phyloP scores from a whole-genome alignment of 2,329 filamentous ascomycete species.

The Aspergillus sergii region DNA sequence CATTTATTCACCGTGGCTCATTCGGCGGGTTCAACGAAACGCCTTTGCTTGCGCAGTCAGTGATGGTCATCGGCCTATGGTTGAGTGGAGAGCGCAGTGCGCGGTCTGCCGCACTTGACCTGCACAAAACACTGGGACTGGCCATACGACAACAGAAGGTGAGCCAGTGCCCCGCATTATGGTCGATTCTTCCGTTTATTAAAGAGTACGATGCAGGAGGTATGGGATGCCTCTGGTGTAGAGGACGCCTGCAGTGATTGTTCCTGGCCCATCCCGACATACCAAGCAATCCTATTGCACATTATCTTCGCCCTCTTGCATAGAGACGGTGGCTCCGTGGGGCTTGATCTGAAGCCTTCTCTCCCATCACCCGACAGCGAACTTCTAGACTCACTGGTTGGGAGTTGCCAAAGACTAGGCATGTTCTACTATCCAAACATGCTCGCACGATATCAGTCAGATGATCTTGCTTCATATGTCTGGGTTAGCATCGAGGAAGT shows the following conservation, averaged over 20 bases:
- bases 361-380: background rate
- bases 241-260: background rate
- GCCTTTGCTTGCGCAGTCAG: background rate
- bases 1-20: background rate
- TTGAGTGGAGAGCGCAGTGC: background rate
- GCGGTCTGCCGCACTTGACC: background rate
- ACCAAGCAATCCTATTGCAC: background rate
- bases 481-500: background rate
- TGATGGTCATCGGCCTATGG: background rate
- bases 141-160: background rate
- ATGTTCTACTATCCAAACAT: background rate
- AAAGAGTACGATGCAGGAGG: background rate
- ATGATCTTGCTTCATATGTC: background rate
- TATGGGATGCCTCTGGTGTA: background rate
- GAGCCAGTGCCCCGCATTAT: background rate
- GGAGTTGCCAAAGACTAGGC: background rate
- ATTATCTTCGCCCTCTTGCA: background rate
- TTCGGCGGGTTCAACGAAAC: background rate
- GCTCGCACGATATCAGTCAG: background rate
- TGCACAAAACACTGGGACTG: background rate
- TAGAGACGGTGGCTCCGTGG: background rate
- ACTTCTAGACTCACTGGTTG: background rate
- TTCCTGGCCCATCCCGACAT: background rate
- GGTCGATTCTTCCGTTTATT: background rate
- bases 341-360: background rate